Evolutionary conservation across 768 basidiomycete genomes (phyloP), one percentile per base, ranked within the genome.

Genomic region (Asterophora parasitica): DNA sequence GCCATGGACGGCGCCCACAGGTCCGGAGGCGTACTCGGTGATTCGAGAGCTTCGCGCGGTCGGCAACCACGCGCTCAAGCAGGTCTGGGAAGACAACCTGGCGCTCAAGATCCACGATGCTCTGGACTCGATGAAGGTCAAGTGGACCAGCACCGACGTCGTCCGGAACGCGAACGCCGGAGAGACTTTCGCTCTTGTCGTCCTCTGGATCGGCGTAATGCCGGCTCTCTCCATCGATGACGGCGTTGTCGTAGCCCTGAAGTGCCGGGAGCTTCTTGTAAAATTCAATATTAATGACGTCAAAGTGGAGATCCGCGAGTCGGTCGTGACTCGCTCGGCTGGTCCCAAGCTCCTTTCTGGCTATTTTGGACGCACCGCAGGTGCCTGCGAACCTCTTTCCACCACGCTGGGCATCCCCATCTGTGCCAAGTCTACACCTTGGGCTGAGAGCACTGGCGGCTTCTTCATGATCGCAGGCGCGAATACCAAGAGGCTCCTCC

Each of bases 171-270:
- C 44, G 36, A 12, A 42, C n/a, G 51, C 39, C 20, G 55, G 48
- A 16, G 49, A 61, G 32, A 36, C 51, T 41, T 49, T 52, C 33
- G 33, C 36, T 19, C 49, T 49, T 36, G 58, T 65, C 48, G 46
- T 68, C 44, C 38, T 69, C 44, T 67, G 61, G 63, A 61, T 69
- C 31, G 69, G 65, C 13, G 63, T 70, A n/a, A 33, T 23, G 7
- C 66, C 64, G 9, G 39, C 68, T 35, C 63, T 70, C 51, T 52
- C 59, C 30, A 16, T 28, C 45, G 52, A 63, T 7, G 52, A 57
- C 28, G 68, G 59, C 50, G n/a, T 55, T 54, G 49, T 20, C n/a
- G 59, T 58, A 9, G 69, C 60, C 17, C 30, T 19, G 15, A 28
- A 52, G 20, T 65, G 64, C 55, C 30, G 44, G 13, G 27, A 46